Percentiles rank a stretch among this genome's conserved stretches.
Evolutionary conservation across 805 yeast genomes (phyloP).

Genomic region (Pichia exigua): DNA sequence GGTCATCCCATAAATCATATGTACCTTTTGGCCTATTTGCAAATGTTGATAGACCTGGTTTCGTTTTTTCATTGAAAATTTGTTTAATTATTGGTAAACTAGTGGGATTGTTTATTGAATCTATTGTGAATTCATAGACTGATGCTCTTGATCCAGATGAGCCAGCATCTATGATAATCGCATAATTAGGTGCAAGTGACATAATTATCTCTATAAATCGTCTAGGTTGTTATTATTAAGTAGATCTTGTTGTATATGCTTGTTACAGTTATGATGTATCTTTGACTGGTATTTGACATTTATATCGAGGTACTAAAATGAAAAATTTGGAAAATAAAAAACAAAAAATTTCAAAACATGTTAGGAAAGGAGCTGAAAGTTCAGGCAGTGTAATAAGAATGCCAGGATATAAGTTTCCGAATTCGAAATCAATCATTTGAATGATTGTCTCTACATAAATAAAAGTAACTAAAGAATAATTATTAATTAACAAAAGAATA

Average conservation of each 20-base stretch:
- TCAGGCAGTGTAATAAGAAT: no score
- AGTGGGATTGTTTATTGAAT: conserved; percentile 22
- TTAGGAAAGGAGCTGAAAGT: no score
- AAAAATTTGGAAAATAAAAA: no score
- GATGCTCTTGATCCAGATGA: conserved; percentile 90
- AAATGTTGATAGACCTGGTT: conserved; percentile 80
- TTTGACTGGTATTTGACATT: neutral
- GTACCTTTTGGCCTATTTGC: conserved; percentile 35
- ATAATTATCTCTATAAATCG: neutral
- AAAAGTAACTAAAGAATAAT: no score
- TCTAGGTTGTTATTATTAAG: neutral
- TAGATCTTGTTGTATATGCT: neutral
- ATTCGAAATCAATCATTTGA: no score
- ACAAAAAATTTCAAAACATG: neutral
- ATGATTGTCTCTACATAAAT: neutral
- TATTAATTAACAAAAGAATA: no score
- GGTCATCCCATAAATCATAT: conserved; percentile 56
- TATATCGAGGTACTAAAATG: neutral
- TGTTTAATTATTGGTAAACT: conserved; percentile 25
- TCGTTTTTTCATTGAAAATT: conserved; percentile 63
- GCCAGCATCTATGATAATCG: conserved; percentile 90
- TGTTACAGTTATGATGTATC: no score
- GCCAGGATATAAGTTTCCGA: no score
- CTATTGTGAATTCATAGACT: conserved; percentile 65
- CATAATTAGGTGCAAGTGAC: conserved; percentile 38